phyloP scores from a whole-genome alignment of 2,329 filamentous ascomycete genomes.

The Botryotinia globosa region DNA sequence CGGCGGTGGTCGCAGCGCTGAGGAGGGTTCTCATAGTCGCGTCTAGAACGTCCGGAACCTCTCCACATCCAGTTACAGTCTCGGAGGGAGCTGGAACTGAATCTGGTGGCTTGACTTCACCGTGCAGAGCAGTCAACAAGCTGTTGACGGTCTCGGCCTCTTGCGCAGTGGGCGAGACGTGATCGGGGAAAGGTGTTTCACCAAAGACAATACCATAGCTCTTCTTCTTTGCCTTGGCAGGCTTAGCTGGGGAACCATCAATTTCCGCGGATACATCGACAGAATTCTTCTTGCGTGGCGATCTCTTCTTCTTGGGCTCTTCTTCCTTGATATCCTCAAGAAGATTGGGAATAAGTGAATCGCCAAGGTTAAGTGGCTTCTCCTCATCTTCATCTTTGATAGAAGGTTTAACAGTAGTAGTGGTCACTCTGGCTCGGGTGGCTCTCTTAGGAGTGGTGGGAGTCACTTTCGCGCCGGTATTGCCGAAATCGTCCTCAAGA shows the following conservation, averaged over 20 bases:
- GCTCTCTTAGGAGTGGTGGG: neutral
- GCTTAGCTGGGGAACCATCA: slow-evolving; percentile 8
- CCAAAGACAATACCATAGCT: slow-evolving; percentile 55
- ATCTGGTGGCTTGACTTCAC: slow-evolving; percentile 61
- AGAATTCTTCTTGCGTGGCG: slow-evolving; percentile 9
- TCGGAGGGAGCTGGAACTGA: slow-evolving; percentile 67
- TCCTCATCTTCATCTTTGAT: slow-evolving; percentile 13
- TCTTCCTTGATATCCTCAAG: slow-evolving; percentile 11
- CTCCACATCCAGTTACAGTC: slow-evolving; percentile 64
- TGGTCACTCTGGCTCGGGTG: neutral
- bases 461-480: neutral
- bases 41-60: slow-evolving; percentile 54
- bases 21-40: slow-evolving; percentile 53
- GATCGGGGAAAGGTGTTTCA: slow-evolving; percentile 65
- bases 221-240: slow-evolving; percentile 38
- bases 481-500: slow-evolving; percentile 19
- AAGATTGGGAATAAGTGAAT: neutral
- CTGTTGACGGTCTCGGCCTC: slow-evolving; percentile 68
- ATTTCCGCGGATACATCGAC: slow-evolving; percentile 18
- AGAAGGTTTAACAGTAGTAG: neutral
- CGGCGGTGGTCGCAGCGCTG: slow-evolving; percentile 50
- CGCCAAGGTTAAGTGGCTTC: slow-evolving; percentile 5
- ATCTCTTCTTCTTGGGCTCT: slow-evolving; percentile 23
- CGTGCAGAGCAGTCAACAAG: slow-evolving; percentile 64
- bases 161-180: slow-evolving; percentile 59